Percentiles rank a stretch among this genome's conserved stretches.
phyloP scores from a whole-genome alignment of 2,329 filamentous ascomycete genomes.

The Claviceps monticola region DNA sequence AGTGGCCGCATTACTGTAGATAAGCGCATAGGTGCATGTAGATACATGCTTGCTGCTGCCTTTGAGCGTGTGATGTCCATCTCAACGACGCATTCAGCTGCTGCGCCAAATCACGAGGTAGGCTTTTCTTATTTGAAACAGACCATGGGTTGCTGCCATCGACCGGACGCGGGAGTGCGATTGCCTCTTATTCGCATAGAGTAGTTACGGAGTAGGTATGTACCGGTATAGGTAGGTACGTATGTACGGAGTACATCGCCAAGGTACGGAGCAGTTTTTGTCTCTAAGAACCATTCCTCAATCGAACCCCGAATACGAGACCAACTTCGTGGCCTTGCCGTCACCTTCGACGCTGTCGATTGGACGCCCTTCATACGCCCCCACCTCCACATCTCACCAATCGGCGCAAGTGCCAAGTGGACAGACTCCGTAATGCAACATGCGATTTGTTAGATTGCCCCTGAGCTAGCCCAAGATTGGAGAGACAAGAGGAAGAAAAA shows the following conservation, averaged over 20 bases:
- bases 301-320: slow-evolving; percentile 6
- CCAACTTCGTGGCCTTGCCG: not conserved
- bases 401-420: not conserved
- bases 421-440: not conserved
- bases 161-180: not conserved
- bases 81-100: too few relatives aligned
- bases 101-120: too few relatives aligned
- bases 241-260: too few relatives aligned
- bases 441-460: not conserved
- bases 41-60: too few relatives aligned
- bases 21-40: too few relatives aligned
- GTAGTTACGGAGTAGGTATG: too few relatives aligned
- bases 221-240: too few relatives aligned
- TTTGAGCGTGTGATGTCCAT: too few relatives aligned
- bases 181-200: not conserved
- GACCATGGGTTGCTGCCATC: not conserved
- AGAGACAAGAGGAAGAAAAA: not conserved
- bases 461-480: not conserved
- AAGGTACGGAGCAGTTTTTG: too few relatives aligned
- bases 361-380: slow-evolving; percentile 1
- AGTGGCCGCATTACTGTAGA: too few relatives aligned
- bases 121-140: too few relatives aligned
- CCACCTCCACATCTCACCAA: not conserved
- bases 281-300: too few relatives aligned
- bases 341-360: slow-evolving; percentile 1